Conservation (phyloP, 768 basidiomycete genomes). For the Hirschioporus abietinus region DNA sequence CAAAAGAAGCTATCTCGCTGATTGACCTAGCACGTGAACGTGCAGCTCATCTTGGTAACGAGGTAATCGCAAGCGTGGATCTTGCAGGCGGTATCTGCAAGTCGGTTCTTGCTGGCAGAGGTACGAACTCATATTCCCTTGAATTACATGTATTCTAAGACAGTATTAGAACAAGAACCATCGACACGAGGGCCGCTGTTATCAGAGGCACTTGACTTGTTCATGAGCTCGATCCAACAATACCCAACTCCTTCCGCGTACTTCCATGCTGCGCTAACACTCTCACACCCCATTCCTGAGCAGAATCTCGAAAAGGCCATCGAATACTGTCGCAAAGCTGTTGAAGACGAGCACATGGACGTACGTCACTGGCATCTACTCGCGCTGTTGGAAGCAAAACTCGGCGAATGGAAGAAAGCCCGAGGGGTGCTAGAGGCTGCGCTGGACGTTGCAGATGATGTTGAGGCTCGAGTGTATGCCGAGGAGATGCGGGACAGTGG, state of each 20-base stretch:
- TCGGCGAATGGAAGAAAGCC: slow-evolving; percentile 77
- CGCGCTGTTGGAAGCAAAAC: slow-evolving; percentile 72
- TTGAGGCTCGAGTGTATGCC: slow-evolving; percentile 30
- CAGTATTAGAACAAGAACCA: slow-evolving; percentile 55
- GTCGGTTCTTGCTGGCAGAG: slow-evolving; percentile 62
- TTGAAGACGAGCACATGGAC: slow-evolving; percentile 60
- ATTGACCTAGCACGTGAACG: slow-evolving; percentile 57
- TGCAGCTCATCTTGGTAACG: slow-evolving; percentile 38
- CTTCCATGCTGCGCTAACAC: slow-evolving; percentile 79
- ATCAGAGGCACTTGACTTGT: slow-evolving; percentile 45
- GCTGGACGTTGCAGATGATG: slow-evolving; percentile 49
- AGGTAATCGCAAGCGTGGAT: slow-evolving; percentile 53
- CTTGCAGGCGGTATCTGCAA: slow-evolving; percentile 73
- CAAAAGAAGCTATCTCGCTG: slow-evolving; percentile 53
- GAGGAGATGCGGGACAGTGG: slow-evolving; percentile 21
- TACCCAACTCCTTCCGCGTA: slow-evolving; percentile 52
- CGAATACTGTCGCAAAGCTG: slow-evolving; percentile 59
- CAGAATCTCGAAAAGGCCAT: slow-evolving; percentile 68
- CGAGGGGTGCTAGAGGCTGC: slow-evolving; percentile 75
- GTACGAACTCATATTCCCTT: slow-evolving; percentile 30
- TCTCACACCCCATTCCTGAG: slow-evolving; percentile 54
- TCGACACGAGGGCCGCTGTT: slow-evolving; percentile 56
- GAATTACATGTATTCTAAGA: not conserved
- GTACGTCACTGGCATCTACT: slow-evolving; percentile 89
- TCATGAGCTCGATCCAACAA: slow-evolving; percentile 41